Evolutionary conservation across 2,329 filamentous ascomycete species (phyloP).

Genomic region (Alternaria ethzedia): DNA sequence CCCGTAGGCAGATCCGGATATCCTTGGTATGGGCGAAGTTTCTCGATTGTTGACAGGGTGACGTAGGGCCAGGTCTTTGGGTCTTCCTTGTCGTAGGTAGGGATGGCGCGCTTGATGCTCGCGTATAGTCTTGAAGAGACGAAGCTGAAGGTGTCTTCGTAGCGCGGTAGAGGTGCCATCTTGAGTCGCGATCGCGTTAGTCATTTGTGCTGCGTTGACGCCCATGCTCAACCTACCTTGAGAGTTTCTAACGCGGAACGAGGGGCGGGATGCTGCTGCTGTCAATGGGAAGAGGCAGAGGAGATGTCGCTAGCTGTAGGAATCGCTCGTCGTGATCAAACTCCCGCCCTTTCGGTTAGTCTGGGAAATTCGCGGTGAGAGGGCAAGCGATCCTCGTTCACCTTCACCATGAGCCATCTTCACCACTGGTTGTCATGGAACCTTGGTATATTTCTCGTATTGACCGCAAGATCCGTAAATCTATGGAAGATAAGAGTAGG

Average conservation of each 20-base stretch:
- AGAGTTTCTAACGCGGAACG: neutral
- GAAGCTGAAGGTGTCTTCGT: constrained; percentile 8
- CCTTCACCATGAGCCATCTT: neutral
- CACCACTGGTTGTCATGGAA: neutral
- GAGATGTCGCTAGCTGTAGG: fast-evolving
- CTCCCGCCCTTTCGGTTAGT: neutral
- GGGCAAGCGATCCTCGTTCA: neutral
- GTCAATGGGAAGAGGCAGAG: neutral
- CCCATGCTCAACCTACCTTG: neutral
- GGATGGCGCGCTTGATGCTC: neutral
- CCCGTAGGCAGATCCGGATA: constrained; percentile 1
- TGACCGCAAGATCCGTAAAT: neutral
- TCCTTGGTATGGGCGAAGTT: neutral
- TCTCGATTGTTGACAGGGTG: constrained; percentile 1
- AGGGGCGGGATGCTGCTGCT: neutral
- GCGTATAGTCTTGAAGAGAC: neutral
- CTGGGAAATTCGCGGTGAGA: neutral
- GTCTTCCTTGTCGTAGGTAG: neutral
- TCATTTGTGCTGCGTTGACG: neutral
- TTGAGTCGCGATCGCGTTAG: neutral
- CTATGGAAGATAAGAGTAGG: fast-evolving
- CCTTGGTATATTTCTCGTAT: neutral
- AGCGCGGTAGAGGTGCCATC: neutral
- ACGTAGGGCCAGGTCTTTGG: constrained; percentile 10
- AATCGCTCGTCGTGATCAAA: neutral